A percentile compares a stretch with the other conserved stretches of the same genome.
phyloP scores from a whole-genome alignment of 2,329 filamentous ascomycete species.

The Fusarium torreyae region DNA sequence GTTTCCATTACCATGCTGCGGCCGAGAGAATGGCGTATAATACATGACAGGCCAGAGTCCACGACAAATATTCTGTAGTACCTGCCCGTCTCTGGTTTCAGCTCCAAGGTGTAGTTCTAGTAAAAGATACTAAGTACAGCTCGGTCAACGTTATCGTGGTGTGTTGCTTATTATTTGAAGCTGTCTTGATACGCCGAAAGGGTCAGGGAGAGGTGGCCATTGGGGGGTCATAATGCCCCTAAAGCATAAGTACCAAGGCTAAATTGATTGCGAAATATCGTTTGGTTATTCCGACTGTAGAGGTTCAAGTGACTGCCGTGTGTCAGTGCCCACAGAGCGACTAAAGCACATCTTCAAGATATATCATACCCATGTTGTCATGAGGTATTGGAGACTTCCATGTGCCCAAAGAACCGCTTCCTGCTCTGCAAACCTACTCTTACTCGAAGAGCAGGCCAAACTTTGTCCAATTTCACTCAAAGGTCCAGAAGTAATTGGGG shows the following conservation, averaged over 20 bases:
- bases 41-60: background rate
- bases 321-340: background rate
- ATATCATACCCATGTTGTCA: background rate
- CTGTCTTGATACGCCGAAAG: no score
- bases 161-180: no score
- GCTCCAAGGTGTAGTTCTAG: background rate
- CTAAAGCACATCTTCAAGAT: no score
- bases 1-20: background rate
- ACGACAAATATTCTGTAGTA: background rate
- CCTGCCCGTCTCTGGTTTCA: background rate
- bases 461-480: conserved; percentile 56
- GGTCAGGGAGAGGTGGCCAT: no score
- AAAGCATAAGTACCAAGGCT: background rate
- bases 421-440: background rate
- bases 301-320: background rate
- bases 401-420: background rate
- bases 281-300: background rate
- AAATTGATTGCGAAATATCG: no score
- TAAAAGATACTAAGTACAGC: background rate
- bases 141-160: background rate
- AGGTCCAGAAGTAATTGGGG: conserved; percentile 91
- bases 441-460: background rate
- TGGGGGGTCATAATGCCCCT: background rate
- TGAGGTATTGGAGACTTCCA: background rate
- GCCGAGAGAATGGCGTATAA: background rate